Evolutionary conservation across 2,329 filamentous ascomycete species (phyloP), one percentile per base, ranked within the genome.

Genomic region (Trichophyton rubrum): DNA sequence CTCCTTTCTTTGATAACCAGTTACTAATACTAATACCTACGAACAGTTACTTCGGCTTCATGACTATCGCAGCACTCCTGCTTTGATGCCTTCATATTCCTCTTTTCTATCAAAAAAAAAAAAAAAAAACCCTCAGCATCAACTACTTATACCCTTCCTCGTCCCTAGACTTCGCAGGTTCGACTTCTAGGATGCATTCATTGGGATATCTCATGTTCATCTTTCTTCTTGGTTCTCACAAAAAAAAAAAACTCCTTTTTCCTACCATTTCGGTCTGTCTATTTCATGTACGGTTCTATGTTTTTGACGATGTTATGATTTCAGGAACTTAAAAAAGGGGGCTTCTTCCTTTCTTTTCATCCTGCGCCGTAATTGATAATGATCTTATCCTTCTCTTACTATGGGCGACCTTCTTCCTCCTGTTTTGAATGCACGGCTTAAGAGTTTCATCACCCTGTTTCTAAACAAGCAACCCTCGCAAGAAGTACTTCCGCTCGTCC

Each of bases 31-130:
- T 59, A 59, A 58, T 35, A 51, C 59, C 30, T 33, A 15, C 9
- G 22, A 40, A n/a, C 41, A 75, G 73, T 61, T 75, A 75, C 61
- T 74, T 75, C 49, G 70, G 70, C 3, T 74, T 74, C 56, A 75
- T 75, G 73, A 65, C 69, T 43, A 56, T 70, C 3, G 69, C 72
- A 15, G 73, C 73, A 20, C 69, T 74, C 64, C 71, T 73, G 58
- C 71, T 74, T 60, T 69, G 69, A 38, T 74, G 33, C 33, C 11
- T 30, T 30, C 11, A 13, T 38, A 38, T 13, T 65, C n/a, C 40
- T 7, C 5, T 43, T 43, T 11, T 6, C 27, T 15, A 30, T n/a
- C 20, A 15, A 43, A 43, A n/a, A n/a, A n/a, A n/a, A n/a, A n/a
- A n/a, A n/a, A n/a, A n/a, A n/a, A n/a, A 17, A 15, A 4, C 13